Evolutionary conservation across 768 basidiomycete species (phyloP), one percentile per base, ranked within the genome.

Genomic region (Lanmaoa pseudosensibilis): DNA sequence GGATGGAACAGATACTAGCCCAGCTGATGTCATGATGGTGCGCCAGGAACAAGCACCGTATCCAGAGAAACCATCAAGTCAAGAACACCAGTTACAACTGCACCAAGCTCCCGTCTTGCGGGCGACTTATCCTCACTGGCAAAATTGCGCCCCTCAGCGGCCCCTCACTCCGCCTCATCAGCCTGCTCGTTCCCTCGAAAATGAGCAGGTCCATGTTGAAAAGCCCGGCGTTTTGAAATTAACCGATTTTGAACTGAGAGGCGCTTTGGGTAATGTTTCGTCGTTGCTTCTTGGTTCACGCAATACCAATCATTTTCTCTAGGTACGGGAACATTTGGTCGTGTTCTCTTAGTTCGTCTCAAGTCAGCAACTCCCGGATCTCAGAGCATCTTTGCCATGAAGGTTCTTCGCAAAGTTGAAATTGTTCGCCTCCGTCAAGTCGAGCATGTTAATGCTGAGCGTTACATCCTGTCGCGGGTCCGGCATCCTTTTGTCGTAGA

Each of bases 311-410:
- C 33, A 7, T 21, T 41, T 21, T 51, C 19, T 46, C n/a, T 57
- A 92, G 96, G 97, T 27, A 96, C 96, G 1, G 97, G 97, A 3
- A 99, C 97, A 0, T 99, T 99, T 74, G 97, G 86, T 46, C 85
- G 91, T 55, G 97, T 99, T 16, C 78, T 98, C 38, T 82, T 98
- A 3, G 95, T 97, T 38, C 87, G 92, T 54, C 84, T 92, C 60
- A 78, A 77, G 59, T 72, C 83, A 3, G 82, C 83, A 56, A 83
- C 75, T 58, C 51, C 73, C 3, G 73, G 69, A 5, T 65, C 69
- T 46, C 65, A 68, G 39, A 77, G 75, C 38, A 83, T 86, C 68
- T 95, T 90, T 65, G 93, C 93, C 11, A 82, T 96, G 84, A 95
- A 95, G 72, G 87, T 95, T 16, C 81, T 95, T 39, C 86, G 85